A percentile compares a stretch with the other conserved stretches of the same genome.
phyloP scores from a whole-genome alignment of 2,329 filamentous ascomycete species.

The Chlorencoelia australis region DNA sequence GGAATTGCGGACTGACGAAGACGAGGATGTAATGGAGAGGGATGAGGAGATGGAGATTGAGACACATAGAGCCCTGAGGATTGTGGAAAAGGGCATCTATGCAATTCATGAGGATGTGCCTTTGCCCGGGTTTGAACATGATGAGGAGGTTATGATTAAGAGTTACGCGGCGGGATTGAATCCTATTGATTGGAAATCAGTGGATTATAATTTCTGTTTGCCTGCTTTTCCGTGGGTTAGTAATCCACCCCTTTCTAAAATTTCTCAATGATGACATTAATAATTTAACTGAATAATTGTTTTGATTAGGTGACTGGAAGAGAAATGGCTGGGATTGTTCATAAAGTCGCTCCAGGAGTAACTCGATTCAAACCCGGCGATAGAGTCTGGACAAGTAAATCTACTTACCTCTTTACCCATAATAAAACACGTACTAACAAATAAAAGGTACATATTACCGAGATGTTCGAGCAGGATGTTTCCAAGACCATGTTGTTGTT shows the following conservation, averaged over 20 bases:
- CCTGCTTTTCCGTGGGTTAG: no score
- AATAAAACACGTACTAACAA: conserved; percentile 15
- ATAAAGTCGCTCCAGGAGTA: no score
- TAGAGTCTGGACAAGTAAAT: conserved; percentile 35
- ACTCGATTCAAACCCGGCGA: no score
- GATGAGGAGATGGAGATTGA: no score
- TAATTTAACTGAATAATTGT: no score
- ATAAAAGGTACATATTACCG: conserved; percentile 34
- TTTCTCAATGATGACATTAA: no score
- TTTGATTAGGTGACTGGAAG: no score
- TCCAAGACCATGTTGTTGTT: conserved; percentile 33
- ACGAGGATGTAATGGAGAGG: no score
- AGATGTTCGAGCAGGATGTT: conserved; percentile 33
- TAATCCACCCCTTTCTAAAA: no score
- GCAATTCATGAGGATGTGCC: conserved; percentile 23
- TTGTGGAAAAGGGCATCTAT: conserved; percentile 21
- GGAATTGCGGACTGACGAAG: no score
- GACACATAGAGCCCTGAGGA: conserved; percentile 22
- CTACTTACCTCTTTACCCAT: conserved; percentile 28
- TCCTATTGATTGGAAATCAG: conserved; percentile 37
- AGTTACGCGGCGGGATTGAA: conserved; percentile 31
- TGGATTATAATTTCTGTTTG: no score
- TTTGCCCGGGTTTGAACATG: conserved; percentile 29
- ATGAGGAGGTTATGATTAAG: conserved; percentile 30
- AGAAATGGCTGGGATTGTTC: no score